A percentile compares a stretch with the other conserved stretches of the same genome.
phyloP scores from a whole-genome alignment of 352 stramenopile species.

The Pilasporangium apinafurcum region DNA sequence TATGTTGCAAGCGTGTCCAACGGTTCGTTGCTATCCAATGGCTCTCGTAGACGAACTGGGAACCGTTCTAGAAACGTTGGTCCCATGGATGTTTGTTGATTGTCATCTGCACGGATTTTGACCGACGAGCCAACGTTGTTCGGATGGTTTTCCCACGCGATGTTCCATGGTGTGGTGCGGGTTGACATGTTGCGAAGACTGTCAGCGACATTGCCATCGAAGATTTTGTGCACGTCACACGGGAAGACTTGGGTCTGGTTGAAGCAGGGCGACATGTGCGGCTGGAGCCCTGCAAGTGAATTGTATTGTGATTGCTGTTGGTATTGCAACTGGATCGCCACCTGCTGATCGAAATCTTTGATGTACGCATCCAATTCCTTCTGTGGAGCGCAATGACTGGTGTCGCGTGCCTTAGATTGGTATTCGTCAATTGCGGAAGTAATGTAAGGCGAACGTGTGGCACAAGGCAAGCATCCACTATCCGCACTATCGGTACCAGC shows the following conservation, averaged over 20 bases:
- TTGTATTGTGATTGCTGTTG: constrained; percentile 59
- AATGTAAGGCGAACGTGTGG: constrained; percentile 46
- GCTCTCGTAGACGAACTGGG: constrained; percentile 31
- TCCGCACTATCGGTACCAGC: constrained; percentile 25
- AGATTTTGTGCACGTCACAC: constrained; percentile 68
- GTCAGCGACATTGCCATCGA: constrained; percentile 60
- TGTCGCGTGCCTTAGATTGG: constrained; percentile 19
- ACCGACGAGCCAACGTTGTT: constrained; percentile 54
- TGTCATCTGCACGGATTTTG: constrained; percentile 54
- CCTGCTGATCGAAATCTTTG: constrained; percentile 77
- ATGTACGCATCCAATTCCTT: constrained; percentile 76
- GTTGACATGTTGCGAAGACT: constrained; percentile 21
- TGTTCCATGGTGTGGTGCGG: constrained; percentile 28
- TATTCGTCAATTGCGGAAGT: constrained; percentile 32
- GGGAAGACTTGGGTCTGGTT: constrained; percentile 82
- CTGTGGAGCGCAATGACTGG: constrained; percentile 44
- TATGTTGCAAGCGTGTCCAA: constrained; percentile 23
- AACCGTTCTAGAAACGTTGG: constrained; percentile 70
- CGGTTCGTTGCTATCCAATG: constrained; percentile 4
- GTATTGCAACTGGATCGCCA: constrained; percentile 70
- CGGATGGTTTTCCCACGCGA: constrained; percentile 55
- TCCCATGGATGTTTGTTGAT: constrained; percentile 28
- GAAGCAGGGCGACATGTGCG: constrained; percentile 72
- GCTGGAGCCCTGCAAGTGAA: constrained; percentile 55
- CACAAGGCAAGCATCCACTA: constrained; percentile 55